These are phyloP conservation scores for Quillaja saponaria DNA, from an alignment of 306 rosid genomes.

Conservation along the genomic window DNA sequence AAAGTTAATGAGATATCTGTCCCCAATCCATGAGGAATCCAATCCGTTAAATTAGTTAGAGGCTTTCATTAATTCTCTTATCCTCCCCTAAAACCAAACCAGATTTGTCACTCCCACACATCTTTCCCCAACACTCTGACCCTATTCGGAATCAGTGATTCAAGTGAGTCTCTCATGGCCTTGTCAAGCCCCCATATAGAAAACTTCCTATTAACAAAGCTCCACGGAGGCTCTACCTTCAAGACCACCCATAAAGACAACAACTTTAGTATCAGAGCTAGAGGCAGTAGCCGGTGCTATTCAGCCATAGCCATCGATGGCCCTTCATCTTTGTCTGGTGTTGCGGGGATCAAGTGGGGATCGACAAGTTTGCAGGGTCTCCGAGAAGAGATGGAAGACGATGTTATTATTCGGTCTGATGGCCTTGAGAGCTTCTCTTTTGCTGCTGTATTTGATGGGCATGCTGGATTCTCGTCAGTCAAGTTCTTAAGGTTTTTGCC, in stretches of 20 bases:
- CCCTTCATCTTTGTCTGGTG: constrained; percentile 60
- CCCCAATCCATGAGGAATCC: constrained; percentile 37
- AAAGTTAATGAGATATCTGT: not conserved
- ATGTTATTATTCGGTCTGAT: constrained; percentile 55
- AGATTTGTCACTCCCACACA: too few species aligned
- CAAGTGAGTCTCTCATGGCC: constrained; percentile 58
- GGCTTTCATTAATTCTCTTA: constrained; percentile 68
- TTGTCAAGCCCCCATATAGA: constrained; percentile 70
- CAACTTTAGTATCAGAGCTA: constrained; percentile 16
- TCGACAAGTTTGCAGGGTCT: constrained; percentile 75
- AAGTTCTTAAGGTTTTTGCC: constrained; percentile 75
- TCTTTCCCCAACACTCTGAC: not conserved
- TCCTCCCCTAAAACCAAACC: constrained; percentile 38
- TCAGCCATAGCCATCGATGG: constrained; percentile 88
- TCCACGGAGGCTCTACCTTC: constrained; percentile 35
- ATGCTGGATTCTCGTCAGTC: constrained; percentile 82
- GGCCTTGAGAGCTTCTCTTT: constrained; percentile 68
- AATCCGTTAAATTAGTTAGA: constrained; percentile 71
- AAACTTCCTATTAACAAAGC: constrained; percentile 54
- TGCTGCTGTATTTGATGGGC: constrained; percentile 97
- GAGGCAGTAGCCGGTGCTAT: constrained; percentile 47
- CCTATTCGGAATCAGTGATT: not conserved
- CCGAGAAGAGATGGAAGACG: constrained; percentile 95
- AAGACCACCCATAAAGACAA: constrained; percentile 29
- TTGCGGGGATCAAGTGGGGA: constrained; percentile 76